Base-by-base conservation (phyloP, 345 rosid species). In the Gossypium australe region DNA sequence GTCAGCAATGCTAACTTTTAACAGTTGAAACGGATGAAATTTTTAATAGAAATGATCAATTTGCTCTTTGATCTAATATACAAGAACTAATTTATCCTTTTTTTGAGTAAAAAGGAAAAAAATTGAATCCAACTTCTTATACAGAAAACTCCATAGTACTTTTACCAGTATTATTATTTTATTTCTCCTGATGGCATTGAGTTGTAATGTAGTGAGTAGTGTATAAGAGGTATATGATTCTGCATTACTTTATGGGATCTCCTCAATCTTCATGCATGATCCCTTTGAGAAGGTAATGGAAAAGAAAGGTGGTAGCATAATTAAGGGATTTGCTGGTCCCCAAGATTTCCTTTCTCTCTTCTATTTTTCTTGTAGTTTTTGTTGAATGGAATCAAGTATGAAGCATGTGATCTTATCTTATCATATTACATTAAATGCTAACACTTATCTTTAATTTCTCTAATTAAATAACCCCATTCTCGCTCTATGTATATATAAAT, bases 211-310 rank as follows among this genome's bases (percentile, higher is more conserved):
- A 55, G 73, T 78, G 47, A 48, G 57, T 58, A 75, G 14, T 48
- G 11, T 48, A 72, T 67, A 76, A 79, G 74, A 34, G 7, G 41
- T 34, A 76, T 78, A 48, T 59, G 4, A 58, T 34, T 64, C 69
- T 79, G 74, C 41, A 68, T 76, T 77, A 62, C 80, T 81, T 86
- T 83, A 80, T 80, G 89, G 89, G 89, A 88, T 88, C 88, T 83
- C 78, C 86, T 81, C 76, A 80, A 45, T 34, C 38, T 34, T 34
- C 38, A 34, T 34, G 38, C 38, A 29, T 29, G 38, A 29, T 45
- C 48, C 49, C n/a, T 41, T 61, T 14, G 13, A 24, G 16, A 60
- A 1, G 8, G 7, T 2, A 64, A 0, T 38, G 16, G 41, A 41
- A 6, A 4, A 34, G 38, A 34, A 34, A 34, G 38, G 38, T 34